phyloP scores from a whole-genome alignment of 2,329 filamentous ascomycete species.

The Epichloe festucae region DNA sequence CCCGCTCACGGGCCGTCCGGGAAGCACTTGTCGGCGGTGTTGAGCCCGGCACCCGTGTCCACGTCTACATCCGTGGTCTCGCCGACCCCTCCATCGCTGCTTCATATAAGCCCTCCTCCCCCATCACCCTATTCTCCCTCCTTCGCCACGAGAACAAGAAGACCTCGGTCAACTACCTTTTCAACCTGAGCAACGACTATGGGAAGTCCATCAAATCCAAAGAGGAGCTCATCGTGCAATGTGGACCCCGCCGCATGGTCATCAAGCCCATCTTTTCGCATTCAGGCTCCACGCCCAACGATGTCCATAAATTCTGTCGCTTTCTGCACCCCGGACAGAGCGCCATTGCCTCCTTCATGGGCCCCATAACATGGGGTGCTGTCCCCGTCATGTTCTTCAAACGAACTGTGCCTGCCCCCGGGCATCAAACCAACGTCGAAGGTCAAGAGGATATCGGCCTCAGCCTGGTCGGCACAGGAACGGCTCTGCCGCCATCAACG shows the following conservation, averaged over 20 bases:
- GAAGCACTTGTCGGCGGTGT: slow-evolving; percentile 87
- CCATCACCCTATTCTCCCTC: slow-evolving; percentile 70
- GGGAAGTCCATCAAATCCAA: slow-evolving; percentile 74
- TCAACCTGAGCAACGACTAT: slow-evolving; percentile 71
- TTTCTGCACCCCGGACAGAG: slow-evolving; percentile 85
- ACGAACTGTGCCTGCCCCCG: slow-evolving; percentile 30
- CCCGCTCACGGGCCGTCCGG: slow-evolving; percentile 60
- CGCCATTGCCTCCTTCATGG: slow-evolving; percentile 79
- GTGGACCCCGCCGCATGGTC: slow-evolving; percentile 72
- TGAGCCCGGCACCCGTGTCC: slow-evolving; percentile 67
- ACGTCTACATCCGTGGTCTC: slow-evolving; percentile 55
- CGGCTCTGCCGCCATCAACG: slow-evolving; percentile 63
- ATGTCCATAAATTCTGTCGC: slow-evolving; percentile 93
- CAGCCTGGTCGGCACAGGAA: slow-evolving; percentile 74
- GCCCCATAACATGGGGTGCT: slow-evolving; percentile 82
- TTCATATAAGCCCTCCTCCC: slow-evolving; percentile 36
- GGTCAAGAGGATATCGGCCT: slow-evolving; percentile 39
- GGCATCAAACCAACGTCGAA: slow-evolving; percentile 28
- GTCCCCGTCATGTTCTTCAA: slow-evolving; percentile 87
- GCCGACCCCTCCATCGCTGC: slow-evolving; percentile 29
- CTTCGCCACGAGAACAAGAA: slow-evolving; percentile 92
- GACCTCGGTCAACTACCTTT: slow-evolving; percentile 76
- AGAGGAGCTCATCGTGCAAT: slow-evolving; percentile 83
- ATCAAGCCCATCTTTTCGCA: slow-evolving; percentile 87
- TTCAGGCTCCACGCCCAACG: slow-evolving; percentile 80